Conservation (phyloP, 495 filamentous ascomycete genomes). For the Neurospora sp. region DNA sequence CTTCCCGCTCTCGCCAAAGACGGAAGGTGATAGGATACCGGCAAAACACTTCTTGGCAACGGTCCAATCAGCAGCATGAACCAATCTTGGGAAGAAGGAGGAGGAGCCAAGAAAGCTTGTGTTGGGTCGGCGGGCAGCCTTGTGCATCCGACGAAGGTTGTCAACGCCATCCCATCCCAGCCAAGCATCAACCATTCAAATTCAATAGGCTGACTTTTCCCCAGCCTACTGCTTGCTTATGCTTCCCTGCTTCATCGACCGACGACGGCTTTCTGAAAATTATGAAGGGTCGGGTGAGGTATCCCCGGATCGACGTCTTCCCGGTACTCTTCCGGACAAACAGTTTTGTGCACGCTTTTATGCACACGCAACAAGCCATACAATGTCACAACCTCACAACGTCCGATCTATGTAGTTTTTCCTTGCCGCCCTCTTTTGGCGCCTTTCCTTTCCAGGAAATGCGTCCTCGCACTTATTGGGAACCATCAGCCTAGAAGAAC, state of each 20-base stretch:
- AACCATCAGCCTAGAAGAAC: background rate
- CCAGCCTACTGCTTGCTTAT: too few relatives aligned
- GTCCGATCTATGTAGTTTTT: background rate
- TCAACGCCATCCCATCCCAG: background rate
- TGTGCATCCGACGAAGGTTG: background rate
- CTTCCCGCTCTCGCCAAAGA: background rate
- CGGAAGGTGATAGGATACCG: background rate
- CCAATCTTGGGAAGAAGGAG: background rate
- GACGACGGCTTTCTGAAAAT: background rate
- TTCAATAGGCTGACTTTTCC: background rate
- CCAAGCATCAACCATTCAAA: background rate
- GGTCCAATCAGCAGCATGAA: background rate
- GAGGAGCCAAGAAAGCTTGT: background rate
- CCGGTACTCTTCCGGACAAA: background rate
- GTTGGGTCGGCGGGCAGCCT: background rate
- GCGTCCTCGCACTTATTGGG: background rate
- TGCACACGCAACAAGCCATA: background rate
- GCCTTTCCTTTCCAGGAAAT: background rate
- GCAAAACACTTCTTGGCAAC: background rate
- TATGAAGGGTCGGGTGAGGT: background rate
- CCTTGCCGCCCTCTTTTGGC: background rate
- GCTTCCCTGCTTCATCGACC: background rate
- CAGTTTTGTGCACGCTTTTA: background rate
- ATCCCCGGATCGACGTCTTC: background rate
- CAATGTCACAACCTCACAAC: background rate